Evolutionary conservation across 2,329 filamentous ascomycete genomes (phyloP).

Genomic region (Neopestalotiopsis sp.): DNA sequence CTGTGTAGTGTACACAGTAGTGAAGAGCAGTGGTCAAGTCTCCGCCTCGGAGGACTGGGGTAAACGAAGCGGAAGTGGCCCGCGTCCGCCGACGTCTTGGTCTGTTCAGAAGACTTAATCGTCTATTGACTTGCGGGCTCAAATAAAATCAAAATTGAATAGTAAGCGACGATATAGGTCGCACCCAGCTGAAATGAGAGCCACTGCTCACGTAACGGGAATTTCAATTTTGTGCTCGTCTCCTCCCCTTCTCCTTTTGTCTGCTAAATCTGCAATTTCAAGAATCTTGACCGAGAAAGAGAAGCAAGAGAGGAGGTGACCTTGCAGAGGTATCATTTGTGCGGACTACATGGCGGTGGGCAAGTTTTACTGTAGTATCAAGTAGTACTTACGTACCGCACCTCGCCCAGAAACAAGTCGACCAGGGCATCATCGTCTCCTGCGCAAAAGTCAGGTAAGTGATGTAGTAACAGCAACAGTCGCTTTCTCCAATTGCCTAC

Average conservation of each 20-base stretch:
- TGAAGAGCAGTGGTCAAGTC: background rate
- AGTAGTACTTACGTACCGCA: background rate
- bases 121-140: background rate
- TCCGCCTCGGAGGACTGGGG: background rate
- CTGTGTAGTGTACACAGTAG: too few relatives aligned
- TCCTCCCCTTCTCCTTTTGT: background rate
- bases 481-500: background rate
- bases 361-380: background rate
- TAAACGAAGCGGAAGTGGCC: background rate
- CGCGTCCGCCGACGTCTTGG: background rate
- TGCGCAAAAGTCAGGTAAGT: background rate
- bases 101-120: background rate
- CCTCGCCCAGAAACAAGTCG: background rate
- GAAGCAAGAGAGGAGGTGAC: background rate
- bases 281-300: background rate
- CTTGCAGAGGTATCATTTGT: background rate
- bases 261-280: background rate
- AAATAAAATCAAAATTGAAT: background rate
- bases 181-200: conserved; percentile 6
- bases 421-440: background rate
- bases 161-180: conserved; percentile 1
- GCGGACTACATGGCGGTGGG: background rate
- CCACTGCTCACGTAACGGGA: background rate
- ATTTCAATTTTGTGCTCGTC: background rate
- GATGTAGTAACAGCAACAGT: background rate